These are phyloP conservation scores for Pseudogymnoascus sp. DNA, from an alignment of 2,329 filamentous ascomycete species.

Conservation along the genomic window DNA sequence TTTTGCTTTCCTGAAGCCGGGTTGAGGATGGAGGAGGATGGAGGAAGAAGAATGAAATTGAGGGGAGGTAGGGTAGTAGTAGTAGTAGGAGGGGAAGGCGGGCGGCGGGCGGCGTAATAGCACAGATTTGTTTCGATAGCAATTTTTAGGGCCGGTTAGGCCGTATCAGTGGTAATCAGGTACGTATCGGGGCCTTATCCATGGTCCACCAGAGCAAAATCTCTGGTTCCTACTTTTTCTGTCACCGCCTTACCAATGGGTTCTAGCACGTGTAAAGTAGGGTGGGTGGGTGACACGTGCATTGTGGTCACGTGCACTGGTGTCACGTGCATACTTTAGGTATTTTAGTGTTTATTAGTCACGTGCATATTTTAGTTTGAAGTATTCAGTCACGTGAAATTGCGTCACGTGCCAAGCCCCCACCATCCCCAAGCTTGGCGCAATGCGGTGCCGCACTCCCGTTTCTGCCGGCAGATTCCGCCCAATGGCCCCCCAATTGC, in stretches of 20 bases:
- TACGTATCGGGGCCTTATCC: constrained; percentile 2
- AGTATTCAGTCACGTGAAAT: neutral
- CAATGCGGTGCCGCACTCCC: constrained; percentile 2
- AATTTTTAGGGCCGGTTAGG: constrained; percentile 6
- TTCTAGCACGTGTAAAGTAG: neutral
- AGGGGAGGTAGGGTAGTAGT: too few relatives aligned
- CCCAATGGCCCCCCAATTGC: neutral
- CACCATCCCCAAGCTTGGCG: neutral
- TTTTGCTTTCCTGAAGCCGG: constrained; percentile 5
- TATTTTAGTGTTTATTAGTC: too few relatives aligned
- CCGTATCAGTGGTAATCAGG: constrained; percentile 7
- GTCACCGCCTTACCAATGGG: constrained; percentile 3
- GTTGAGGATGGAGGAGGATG: constrained; percentile 11
- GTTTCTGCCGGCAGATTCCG: neutral
- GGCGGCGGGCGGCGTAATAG: neutral
- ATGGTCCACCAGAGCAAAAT: neutral
- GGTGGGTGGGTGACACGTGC: too few relatives aligned
- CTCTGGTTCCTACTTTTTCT: constrained; percentile 7
- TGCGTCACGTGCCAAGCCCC: neutral
- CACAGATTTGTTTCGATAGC: neutral
- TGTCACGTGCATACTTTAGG: too few relatives aligned
- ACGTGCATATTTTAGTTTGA: too few relatives aligned
- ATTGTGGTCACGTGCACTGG: too few relatives aligned
- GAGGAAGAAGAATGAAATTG: constrained; percentile 6
- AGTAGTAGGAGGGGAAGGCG: neutral